A percentile compares a stretch with the other conserved stretches of the same genome.
Conservation (phyloP, 2,329 filamentous ascomycete species). For the Cordyceps sp. region DNA sequence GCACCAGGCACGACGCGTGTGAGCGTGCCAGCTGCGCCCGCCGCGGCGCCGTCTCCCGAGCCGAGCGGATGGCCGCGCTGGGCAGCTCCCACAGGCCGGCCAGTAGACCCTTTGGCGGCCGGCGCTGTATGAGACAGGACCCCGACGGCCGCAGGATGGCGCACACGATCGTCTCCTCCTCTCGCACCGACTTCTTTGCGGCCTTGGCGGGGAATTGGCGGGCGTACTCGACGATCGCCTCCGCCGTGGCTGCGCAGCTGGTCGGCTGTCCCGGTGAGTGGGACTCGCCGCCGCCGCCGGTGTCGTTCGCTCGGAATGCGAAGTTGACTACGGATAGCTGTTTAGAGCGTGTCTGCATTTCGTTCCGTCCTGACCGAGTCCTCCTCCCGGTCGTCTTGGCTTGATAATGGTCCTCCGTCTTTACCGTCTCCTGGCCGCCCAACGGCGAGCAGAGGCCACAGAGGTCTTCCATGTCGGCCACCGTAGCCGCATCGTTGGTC, state of each 20-base stretch:
- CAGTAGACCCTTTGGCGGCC: constrained; percentile 35
- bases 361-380: no score
- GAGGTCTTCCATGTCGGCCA: constrained; percentile 30
- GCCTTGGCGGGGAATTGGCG: constrained; percentile 32
- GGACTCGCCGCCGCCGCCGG: no score
- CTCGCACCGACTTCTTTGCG: constrained; percentile 32
- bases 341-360: no score
- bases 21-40: constrained; percentile 19
- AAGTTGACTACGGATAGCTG: no score
- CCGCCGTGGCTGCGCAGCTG: no score
- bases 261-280: no score
- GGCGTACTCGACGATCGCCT: constrained; percentile 25
- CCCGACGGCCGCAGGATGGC: constrained; percentile 28
- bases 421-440: constrained; percentile 6
- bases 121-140: constrained; percentile 28
- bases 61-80: constrained; percentile 19
- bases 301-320: no score
- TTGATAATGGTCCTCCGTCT: no score
- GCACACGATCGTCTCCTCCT: constrained; percentile 36
- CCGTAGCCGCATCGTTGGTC: no score
- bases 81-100: constrained; percentile 41
- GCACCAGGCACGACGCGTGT: constrained; percentile 15
- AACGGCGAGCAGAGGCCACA: constrained; percentile 32
- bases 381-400: no score
- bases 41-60: constrained; percentile 8